Evolutionary conservation across 805 yeast species (phyloP), one percentile per base, ranked within the genome.

Genomic region (Monosporozyma aerobia): DNA sequence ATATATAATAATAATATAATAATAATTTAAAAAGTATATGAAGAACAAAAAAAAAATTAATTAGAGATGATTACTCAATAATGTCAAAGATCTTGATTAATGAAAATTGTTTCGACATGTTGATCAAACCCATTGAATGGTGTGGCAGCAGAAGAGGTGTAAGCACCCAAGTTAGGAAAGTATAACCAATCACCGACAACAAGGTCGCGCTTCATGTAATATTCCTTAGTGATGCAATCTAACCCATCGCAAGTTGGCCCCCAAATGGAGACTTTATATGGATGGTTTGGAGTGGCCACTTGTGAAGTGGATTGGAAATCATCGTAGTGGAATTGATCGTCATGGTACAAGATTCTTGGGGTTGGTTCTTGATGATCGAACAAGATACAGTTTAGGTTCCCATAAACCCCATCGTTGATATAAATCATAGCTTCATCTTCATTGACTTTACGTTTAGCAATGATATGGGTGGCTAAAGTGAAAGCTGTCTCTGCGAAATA

Each of bases 161-260:
- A 92, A 19, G 99, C 97, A 16, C 99, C 99, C 53, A 87, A 69
- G 59, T 82, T 75, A 33, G 83, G 75, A 71, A 92, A 90, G 69
- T 82, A 88, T 53, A 92, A 66, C 98, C 98, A 92, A 68, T 92
- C 98, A 8, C 97, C 98, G 44, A 86, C 84, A 22, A 75, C 73
- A 45, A 89, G 81, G 41, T 81, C 80, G 51, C 77, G 74, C 19
- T 82, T 74, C 62, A 92, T 73, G 37, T 59, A 60, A 54, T 80
- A 73, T 39, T 72, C 74, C 47, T 73, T 67, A 19, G 85, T 68
- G 53, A 92, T 80, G 68, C 95, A 85, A 69, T 92, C 99, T 57
- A 92, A 75, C 3, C 97, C 97, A 70, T 92, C 99, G 72, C 99
- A 92, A 19, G 98, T 92, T 46, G 98, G 99, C 5, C 99, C 99